These are phyloP conservation scores for Citeromyces hawaiiensis DNA, from an alignment of 1,139 yeast genomes.

Conservation along the genomic window DNA sequence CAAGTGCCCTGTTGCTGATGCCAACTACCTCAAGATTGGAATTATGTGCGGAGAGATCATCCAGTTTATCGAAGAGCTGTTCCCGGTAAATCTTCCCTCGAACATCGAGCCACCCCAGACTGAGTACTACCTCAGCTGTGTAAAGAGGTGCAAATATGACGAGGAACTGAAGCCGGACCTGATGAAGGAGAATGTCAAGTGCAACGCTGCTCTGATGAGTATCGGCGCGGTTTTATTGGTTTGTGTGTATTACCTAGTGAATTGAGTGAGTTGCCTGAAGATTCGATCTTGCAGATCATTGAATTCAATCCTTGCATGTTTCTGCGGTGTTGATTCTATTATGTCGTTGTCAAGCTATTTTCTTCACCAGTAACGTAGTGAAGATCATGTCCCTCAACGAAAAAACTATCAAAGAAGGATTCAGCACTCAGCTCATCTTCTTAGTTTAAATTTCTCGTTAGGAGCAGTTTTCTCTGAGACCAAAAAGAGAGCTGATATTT, in stretches of 20 bases:
- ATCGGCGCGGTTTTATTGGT: background rate
- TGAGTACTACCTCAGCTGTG: conserved; percentile 21
- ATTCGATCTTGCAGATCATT: too few species aligned
- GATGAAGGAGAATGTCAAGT: conserved; percentile 2
- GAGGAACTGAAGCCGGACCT: conserved; percentile 1
- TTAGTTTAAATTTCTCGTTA: too few species aligned
- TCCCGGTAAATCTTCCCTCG: conserved; percentile 38
- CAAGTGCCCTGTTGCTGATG: conserved; percentile 68
- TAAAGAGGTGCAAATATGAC: conserved; percentile 9
- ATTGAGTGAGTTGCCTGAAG: too few species aligned
- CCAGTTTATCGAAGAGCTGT: conserved; percentile 67
- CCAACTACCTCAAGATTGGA: conserved; percentile 76
- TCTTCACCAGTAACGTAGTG: too few species aligned
- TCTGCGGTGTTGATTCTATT: too few species aligned
- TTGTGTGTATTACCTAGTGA: background rate
- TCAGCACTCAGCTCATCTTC: too few species aligned
- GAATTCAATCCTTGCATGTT: too few species aligned
- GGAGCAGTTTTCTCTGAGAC: too few species aligned
- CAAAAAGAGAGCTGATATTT: too few species aligned
- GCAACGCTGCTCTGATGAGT: conserved; percentile 1
- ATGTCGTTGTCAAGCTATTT: too few species aligned
- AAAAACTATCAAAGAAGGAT: too few species aligned
- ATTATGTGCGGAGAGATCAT: conserved; percentile 80
- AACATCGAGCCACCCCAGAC: conserved; percentile 28
- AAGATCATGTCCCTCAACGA: too few species aligned